phyloP scores from a whole-genome alignment of 257 asterid species.

The Echites panduratus region DNA sequence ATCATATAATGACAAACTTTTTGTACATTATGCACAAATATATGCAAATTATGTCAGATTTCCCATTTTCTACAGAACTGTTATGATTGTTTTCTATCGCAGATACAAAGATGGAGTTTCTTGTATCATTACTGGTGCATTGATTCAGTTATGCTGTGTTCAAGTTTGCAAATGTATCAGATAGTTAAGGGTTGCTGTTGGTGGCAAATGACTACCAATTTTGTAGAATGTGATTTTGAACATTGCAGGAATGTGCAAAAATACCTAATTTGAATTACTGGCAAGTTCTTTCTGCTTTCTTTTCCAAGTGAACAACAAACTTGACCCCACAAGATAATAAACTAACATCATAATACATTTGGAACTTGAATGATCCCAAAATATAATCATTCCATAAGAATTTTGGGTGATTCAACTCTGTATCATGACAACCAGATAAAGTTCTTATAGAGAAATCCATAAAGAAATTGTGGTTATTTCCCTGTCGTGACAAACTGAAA shows the following conservation, averaged over 20 bases:
- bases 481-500: too few species aligned
- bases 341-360: too few species aligned
- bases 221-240: not conserved
- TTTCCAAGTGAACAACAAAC: not conserved
- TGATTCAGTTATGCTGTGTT: not conserved
- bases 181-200: too few species aligned
- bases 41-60: too few species aligned
- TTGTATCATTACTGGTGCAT: not conserved
- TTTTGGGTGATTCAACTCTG: not conserved
- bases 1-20: too few species aligned
- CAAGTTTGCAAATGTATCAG: too few species aligned
- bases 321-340: too few species aligned
- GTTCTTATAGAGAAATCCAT: not conserved
- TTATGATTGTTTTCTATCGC: conserved; percentile 40
- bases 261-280: not conserved
- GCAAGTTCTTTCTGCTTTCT: not conserved
- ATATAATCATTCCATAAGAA: too few species aligned
- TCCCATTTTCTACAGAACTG: conserved; percentile 22
- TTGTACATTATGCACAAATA: too few species aligned
- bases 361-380: too few species aligned
- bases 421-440: not conserved
- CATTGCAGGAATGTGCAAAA: not conserved
- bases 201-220: too few species aligned
- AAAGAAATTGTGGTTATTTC: too few species aligned
- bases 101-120: conserved; percentile 23